phyloP scores from a whole-genome alignment of 192 early-diverging fungal species.

The Rhizoclosmatium sp. region DNA sequence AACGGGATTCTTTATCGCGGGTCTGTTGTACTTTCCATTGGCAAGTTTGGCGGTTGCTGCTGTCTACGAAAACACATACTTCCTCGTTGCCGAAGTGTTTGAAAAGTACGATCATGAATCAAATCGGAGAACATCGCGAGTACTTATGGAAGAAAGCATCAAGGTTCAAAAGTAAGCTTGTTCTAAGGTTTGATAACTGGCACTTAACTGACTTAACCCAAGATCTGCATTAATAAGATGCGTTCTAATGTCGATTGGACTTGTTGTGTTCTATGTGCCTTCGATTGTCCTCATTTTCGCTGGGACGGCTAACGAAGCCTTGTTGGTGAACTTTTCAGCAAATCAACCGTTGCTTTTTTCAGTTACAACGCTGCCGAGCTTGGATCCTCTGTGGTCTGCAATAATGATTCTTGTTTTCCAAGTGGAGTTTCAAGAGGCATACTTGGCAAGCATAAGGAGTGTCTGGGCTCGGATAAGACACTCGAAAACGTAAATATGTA shows the following conservation, averaged over 20 bases:
- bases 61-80: constrained; percentile 33
- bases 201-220: neutral
- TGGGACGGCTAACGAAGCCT: neutral
- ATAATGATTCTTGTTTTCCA: constrained; percentile 34
- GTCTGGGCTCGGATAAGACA: neutral
- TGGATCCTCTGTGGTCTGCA: constrained; percentile 29
- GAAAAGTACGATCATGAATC: neutral
- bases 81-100: constrained; percentile 26
- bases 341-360: neutral
- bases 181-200: neutral
- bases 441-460: neutral
- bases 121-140: neutral
- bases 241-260: constrained; percentile 23
- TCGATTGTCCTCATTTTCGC: constrained; percentile 3
- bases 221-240: constrained; percentile 19
- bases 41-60: neutral
- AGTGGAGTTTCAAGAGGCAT: constrained; percentile 27
- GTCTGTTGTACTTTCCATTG: neutral
- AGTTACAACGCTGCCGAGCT: constrained; percentile 8
- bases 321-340: neutral
- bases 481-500: too few relatives aligned
- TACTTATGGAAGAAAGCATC: neutral
- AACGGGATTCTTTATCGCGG: constrained; percentile 5
- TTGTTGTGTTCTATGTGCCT: constrained; percentile 27
- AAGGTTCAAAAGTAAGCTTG: constrained; percentile 17